Conservation (phyloP, 176 grass and related monocot species). For the Musa acuminata region DNA sequence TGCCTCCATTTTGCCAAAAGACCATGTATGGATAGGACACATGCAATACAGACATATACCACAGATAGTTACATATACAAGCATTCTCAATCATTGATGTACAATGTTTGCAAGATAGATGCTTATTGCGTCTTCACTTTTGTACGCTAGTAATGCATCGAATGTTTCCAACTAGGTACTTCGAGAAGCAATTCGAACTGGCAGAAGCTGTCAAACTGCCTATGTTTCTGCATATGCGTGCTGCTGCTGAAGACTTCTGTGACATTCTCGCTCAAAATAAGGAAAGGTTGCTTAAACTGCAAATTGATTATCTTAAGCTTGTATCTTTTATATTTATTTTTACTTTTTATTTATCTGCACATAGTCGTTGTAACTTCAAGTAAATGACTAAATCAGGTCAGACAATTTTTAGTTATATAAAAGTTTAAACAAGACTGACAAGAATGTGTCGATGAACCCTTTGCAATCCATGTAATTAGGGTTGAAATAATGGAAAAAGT, state of each 20-base stretch:
- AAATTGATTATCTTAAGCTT: constrained; percentile 1
- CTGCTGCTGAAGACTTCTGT: constrained; percentile 89
- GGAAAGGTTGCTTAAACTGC: constrained; percentile 37
- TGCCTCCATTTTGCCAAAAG: neutral
- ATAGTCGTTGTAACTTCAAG: neutral
- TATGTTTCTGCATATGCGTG: constrained; percentile 98
- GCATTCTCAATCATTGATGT: neutral
- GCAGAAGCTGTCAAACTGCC: constrained; percentile 78
- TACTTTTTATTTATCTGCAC: neutral
- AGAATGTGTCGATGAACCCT: too few relatives aligned
- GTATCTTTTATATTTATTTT: neutral
- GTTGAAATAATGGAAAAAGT: too few relatives aligned
- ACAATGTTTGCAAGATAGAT: neutral
- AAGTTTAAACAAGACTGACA: too few relatives aligned
- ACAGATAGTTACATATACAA: neutral
- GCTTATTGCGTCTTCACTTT: neutral
- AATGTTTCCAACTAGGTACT: constrained; percentile 52
- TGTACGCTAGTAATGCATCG: neutral
- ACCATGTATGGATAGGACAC: neutral
- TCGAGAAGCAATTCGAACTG: constrained; percentile 89
- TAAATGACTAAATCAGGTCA: neutral
- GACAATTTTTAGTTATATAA: neutral
- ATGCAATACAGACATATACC: neutral
- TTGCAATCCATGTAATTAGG: too few relatives aligned
- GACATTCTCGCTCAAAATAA: constrained; percentile 60